Evolutionary conservation across 116 monocot genomes (phyloP).

Genomic region (Phalaenopsis hybrid): DNA sequence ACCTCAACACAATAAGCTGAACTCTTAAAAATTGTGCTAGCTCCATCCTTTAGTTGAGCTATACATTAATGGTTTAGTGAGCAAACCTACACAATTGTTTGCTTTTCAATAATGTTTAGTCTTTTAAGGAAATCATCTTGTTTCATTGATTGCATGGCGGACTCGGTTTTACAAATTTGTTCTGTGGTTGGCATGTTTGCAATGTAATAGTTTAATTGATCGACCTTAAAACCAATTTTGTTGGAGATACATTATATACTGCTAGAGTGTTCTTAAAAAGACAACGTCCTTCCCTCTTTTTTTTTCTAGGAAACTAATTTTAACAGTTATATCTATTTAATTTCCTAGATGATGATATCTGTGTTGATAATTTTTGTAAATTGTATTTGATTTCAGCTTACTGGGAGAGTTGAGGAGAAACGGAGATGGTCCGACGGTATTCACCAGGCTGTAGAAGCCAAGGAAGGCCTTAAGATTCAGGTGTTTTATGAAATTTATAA

Average conservation of each 20-base stretch:
- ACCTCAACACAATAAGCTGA: not conserved
- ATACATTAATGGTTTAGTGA: not conserved
- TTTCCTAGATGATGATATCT: not conserved
- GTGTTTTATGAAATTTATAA: constrained; percentile 20
- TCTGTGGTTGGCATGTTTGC: not conserved
- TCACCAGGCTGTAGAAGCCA: constrained; percentile 99
- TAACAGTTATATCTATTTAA: not conserved
- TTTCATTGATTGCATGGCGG: not conserved
- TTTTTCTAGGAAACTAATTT: not conserved
- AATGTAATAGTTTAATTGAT: not conserved
- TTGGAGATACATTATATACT: not conserved
- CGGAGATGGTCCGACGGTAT: constrained; percentile 99
- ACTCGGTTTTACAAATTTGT: not conserved
- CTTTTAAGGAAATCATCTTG: not conserved
- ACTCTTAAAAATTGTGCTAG: not conserved
- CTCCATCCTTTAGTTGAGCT: not conserved
- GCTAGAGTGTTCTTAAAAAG: not conserved
- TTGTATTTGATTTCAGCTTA: constrained; percentile 52
- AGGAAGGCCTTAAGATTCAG: constrained; percentile 95
- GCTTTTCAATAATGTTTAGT: not conserved
- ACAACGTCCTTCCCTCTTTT: not conserved
- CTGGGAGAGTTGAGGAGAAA: constrained; percentile 96
- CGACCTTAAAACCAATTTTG: not conserved
- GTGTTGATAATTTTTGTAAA: constrained; percentile 2
- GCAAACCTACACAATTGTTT: not conserved